These are phyloP conservation scores for Apodospora peruviana DNA, from an alignment of 495 filamentous ascomycete genomes.

Conservation along the genomic window DNA sequence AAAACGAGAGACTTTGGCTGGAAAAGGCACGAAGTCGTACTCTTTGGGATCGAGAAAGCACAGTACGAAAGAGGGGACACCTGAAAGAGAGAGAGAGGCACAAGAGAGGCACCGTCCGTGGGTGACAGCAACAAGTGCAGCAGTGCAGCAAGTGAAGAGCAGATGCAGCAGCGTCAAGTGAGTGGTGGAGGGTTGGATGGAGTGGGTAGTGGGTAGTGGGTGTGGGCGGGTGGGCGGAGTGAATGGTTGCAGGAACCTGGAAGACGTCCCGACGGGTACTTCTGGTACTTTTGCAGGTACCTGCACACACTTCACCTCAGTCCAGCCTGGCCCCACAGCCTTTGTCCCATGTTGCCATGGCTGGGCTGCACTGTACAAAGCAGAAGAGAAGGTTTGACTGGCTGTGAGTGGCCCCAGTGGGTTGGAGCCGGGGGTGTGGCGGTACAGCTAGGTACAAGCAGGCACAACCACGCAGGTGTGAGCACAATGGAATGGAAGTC, in stretches of 20 bases:
- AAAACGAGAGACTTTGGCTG: slow-evolving; percentile 1
- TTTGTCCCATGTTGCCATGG: slow-evolving; percentile 15
- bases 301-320: slow-evolving; percentile 4
- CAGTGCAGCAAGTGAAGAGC: slow-evolving; percentile 5
- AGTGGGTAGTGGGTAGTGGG: not conserved
- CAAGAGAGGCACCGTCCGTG: slow-evolving; percentile 11
- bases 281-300: slow-evolving; percentile 9
- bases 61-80: slow-evolving; percentile 1
- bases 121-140: slow-evolving; percentile 11
- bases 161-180: too few species aligned
- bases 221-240: slow-evolving; percentile 5
- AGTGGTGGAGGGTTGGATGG: too few species aligned
- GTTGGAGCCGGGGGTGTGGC: slow-evolving; percentile 8
- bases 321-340: slow-evolving; percentile 14
- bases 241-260: slow-evolving; percentile 16
- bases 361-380: not conserved
- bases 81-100: slow-evolving; percentile 7
- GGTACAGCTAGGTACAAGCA: slow-evolving; percentile 20
- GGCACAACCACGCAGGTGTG: slow-evolving; percentile 3
- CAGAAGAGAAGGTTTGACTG: slow-evolving; percentile 5
- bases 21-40: slow-evolving; percentile 6
- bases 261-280: slow-evolving; percentile 6
- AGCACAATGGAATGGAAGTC: slow-evolving; percentile 5
- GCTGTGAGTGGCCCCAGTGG: slow-evolving; percentile 5
- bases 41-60: slow-evolving; percentile 6